Conservation (phyloP, 2,329 filamentous ascomycete genomes). For the Cryphonectria nitschkei region DNA sequence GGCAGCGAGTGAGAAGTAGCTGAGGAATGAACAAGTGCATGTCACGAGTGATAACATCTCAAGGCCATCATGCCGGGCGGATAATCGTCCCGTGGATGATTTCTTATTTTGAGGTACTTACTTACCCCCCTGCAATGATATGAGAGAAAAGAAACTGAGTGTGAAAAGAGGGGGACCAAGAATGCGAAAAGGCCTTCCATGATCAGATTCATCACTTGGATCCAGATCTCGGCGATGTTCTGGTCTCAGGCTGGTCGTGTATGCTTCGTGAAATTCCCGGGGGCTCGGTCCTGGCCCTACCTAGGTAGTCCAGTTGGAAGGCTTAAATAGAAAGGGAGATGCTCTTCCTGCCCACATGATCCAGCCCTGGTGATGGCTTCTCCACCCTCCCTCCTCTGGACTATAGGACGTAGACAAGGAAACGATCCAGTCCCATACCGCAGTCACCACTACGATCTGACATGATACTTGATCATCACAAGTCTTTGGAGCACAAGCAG, state of each 20-base stretch:
- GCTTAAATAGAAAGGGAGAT: slow-evolving; percentile 26
- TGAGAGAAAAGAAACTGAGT: background rate
- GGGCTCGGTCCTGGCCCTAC: background rate
- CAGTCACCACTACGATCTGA: background rate
- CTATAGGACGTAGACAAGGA: background rate
- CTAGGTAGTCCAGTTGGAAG: slow-evolving; percentile 3
- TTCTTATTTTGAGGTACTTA: slow-evolving; percentile 13
- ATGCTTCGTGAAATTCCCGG: slow-evolving; percentile 10
- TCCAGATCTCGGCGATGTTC: slow-evolving; percentile 15
- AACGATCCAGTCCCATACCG: background rate
- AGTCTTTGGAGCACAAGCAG: background rate
- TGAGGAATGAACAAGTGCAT: background rate
- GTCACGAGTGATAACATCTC: slow-evolving; percentile 2
- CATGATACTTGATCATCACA: background rate
- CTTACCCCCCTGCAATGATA: background rate
- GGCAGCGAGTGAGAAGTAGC: background rate
- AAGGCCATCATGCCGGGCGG: background rate
- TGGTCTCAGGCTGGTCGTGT: slow-evolving; percentile 13
- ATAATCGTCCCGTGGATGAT: slow-evolving; percentile 8
- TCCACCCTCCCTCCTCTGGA: slow-evolving; percentile 23
- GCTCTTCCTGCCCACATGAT: slow-evolving; percentile 18
- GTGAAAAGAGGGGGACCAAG: too few species aligned
- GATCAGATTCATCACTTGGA: background rate
- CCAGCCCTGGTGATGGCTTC: slow-evolving; percentile 23
- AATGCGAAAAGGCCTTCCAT: background rate